Percentiles rank a stretch among this genome's conserved stretches.
Evolutionary conservation across 2,329 filamentous ascomycete species (phyloP).

Genomic region (Aspergillus fructus): DNA sequence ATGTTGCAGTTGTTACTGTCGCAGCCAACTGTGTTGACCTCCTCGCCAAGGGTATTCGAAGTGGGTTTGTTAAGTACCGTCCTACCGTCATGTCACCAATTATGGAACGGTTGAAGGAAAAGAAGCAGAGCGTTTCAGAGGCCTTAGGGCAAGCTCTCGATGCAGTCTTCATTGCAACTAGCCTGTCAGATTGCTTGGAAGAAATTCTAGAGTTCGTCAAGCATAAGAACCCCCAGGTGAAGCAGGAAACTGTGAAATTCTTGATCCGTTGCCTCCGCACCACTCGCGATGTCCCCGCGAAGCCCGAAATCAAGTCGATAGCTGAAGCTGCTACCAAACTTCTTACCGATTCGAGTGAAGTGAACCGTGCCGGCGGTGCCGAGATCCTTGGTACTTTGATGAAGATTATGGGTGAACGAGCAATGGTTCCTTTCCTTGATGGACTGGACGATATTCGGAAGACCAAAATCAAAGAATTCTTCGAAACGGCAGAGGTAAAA

Average conservation of each 20-base stretch:
- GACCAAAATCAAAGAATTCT: slow-evolving; percentile 91
- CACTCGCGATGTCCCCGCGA: slow-evolving; percentile 78
- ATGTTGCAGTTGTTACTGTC: slow-evolving; percentile 88
- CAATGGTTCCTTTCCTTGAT: slow-evolving; percentile 90
- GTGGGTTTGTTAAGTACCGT: slow-evolving; percentile 76
- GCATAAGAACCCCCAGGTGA: slow-evolving; percentile 97
- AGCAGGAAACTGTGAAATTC: slow-evolving; percentile 92
- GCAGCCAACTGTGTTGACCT: slow-evolving; percentile 91
- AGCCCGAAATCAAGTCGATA: slow-evolving; percentile 78
- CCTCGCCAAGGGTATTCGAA: slow-evolving; percentile 80
- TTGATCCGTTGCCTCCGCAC: slow-evolving; percentile 83
- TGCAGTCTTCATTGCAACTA: slow-evolving; percentile 64
- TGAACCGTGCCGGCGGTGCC: slow-evolving; percentile 80
- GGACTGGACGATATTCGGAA: slow-evolving; percentile 94
- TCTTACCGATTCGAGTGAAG: slow-evolving; percentile 83
- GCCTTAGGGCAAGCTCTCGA: slow-evolving; percentile 85
- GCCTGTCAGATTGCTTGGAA: slow-evolving; percentile 81
- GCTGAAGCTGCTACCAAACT: slow-evolving; percentile 89
- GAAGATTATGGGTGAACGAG: slow-evolving; percentile 97
- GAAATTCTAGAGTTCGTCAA: slow-evolving; percentile 81
- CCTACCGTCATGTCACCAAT: slow-evolving; percentile 80
- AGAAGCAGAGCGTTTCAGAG: slow-evolving; percentile 86
- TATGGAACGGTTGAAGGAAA: slow-evolving; percentile 95
- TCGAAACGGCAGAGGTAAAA: slow-evolving; percentile 77
- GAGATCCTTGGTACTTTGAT: slow-evolving; percentile 92